Percentiles rank a stretch among this genome's conserved stretches.
phyloP scores from a whole-genome alignment of 257 asterid species.

The Ajuga chamaepitys region DNA sequence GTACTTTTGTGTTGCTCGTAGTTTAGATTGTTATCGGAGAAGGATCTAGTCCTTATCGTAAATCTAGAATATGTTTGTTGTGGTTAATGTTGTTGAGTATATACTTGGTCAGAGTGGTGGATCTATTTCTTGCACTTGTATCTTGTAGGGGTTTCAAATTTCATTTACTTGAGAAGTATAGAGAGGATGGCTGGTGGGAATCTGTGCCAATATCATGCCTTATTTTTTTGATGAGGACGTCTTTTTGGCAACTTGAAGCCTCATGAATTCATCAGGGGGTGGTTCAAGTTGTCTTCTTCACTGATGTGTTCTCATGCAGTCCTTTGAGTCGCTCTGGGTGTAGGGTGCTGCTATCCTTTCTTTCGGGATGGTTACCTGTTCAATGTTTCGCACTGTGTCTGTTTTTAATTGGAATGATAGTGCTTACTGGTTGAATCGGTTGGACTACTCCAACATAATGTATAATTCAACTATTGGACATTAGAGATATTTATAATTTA shows the following conservation, averaged over 20 bases:
- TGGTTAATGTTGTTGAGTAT: neutral
- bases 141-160: neutral
- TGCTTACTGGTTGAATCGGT: too few relatives aligned
- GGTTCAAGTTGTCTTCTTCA: too few relatives aligned
- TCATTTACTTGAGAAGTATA: neutral
- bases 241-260: neutral
- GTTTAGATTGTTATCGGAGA: neutral
- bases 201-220: neutral
- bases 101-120: conserved; percentile 8
- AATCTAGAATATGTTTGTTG: neutral
- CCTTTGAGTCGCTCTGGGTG: too few relatives aligned
- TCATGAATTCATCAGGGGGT: neutral
- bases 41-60: neutral
- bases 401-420: too few relatives aligned
- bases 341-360: too few relatives aligned
- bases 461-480: too few relatives aligned
- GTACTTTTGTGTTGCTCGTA: neutral
- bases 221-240: too few relatives aligned
- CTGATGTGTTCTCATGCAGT: too few relatives aligned
- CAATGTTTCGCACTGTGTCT: too few relatives aligned
- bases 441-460: too few relatives aligned
- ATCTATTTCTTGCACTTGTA: neutral
- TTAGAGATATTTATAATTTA: too few relatives aligned
- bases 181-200: neutral
- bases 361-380: too few relatives aligned